Evolutionary conservation across 176 grass and related monocot species (phyloP).

Genomic region (Carex littledalei): DNA sequence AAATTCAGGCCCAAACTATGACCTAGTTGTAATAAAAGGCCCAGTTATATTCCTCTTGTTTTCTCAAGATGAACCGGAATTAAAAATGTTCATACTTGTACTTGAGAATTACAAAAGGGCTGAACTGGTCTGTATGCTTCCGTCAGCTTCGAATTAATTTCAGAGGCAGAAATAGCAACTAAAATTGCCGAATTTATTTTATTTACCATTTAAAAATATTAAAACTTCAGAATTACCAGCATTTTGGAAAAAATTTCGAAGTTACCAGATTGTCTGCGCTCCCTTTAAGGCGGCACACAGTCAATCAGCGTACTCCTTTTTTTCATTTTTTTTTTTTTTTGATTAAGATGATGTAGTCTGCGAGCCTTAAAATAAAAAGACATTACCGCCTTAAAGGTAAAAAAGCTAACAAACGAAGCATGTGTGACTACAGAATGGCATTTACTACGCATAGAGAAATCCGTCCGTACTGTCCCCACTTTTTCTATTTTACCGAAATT

Average conservation of each 20-base stretch:
- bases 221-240: no score
- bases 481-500: not conserved
- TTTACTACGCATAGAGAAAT: not conserved
- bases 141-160: not conserved
- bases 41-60: not conserved
- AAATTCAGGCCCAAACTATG: not conserved
- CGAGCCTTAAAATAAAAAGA: no score
- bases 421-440: not conserved
- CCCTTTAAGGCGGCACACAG: no score
- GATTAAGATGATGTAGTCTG: no score
- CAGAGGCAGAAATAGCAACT: not conserved
- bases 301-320: no score
- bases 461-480: not conserved
- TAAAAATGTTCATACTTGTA: not conserved
- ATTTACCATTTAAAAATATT: no score
- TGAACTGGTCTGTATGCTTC: not conserved
- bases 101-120: not conserved
- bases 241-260: no score
- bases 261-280: no score
- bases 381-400: no score
- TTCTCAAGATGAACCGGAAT: not conserved
- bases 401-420: not conserved
- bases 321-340: no score
- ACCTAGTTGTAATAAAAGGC: not conserved
- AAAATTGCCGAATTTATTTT: no score